These are phyloP conservation scores for Globisporangium lucens DNA, from an alignment of 352 stramenopile genomes.

Conservation along the genomic window DNA sequence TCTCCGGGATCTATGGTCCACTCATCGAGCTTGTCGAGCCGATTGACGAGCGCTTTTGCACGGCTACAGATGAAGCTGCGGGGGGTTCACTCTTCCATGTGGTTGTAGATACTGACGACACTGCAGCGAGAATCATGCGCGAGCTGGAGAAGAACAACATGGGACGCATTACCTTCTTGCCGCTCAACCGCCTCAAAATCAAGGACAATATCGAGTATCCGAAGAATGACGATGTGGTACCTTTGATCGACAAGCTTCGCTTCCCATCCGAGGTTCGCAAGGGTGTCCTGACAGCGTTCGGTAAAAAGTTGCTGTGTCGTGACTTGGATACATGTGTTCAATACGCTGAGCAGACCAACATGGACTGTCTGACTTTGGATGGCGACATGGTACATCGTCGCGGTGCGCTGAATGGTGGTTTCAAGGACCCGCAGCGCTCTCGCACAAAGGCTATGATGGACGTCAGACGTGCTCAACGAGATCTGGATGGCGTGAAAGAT, in stretches of 20 bases:
- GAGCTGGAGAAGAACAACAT: conserved; percentile 93
- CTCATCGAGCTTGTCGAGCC: conserved; percentile 95
- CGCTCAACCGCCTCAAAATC: conserved; percentile 90
- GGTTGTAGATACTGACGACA: conserved; percentile 98
- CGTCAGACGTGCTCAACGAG: conserved; percentile 70
- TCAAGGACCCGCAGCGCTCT: conserved; percentile 88
- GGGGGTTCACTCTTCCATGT: conserved; percentile 97
- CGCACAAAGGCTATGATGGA: conserved; percentile 80
- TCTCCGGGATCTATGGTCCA: conserved; percentile 90
- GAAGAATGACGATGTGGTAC: conserved; percentile 78
- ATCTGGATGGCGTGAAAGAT: conserved; percentile 64
- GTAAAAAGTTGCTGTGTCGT: conserved; percentile 95
- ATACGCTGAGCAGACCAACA: conserved; percentile 80
- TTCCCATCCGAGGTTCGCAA: conserved; percentile 85
- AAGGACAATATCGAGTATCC: conserved; percentile 76
- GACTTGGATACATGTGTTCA: conserved; percentile 89
- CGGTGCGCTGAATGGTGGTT: conserved; percentile 96
- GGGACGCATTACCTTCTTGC: conserved; percentile 97
- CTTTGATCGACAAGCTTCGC: conserved; percentile 83
- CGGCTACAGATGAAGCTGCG: conserved; percentile 94
- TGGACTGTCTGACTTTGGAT: conserved; percentile 98
- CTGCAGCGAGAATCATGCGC: conserved; percentile 92
- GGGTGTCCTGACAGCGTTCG: conserved; percentile 96
- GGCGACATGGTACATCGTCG: conserved; percentile 97
- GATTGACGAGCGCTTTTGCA: conserved; percentile 90